Percentiles rank a stretch among this genome's conserved stretches.
Conservation (phyloP, 495 filamentous ascomycete species). For the Recurvomyces mirabilis region DNA sequence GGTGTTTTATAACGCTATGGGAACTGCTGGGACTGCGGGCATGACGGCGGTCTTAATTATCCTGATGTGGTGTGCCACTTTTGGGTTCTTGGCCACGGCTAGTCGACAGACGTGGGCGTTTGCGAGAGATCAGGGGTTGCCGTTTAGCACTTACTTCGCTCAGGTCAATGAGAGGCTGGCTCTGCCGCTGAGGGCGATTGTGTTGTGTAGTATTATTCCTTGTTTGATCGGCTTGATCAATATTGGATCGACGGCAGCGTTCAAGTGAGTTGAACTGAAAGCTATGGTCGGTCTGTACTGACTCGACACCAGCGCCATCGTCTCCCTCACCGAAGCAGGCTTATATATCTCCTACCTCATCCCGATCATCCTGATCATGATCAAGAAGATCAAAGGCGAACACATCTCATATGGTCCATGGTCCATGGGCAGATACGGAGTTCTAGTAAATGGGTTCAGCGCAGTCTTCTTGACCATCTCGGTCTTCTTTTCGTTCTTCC, state of each 20-base stretch:
- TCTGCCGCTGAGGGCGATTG: conserved; percentile 5
- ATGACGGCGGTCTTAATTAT: conserved; percentile 11
- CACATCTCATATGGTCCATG: conserved; percentile 9
- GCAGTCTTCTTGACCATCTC: conserved; percentile 6
- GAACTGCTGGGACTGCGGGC: conserved; percentile 7
- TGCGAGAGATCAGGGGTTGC: conserved; percentile 12
- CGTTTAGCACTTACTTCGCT: conserved; percentile 8
- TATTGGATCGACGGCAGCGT: conserved; percentile 23
- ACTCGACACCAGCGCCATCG: conserved; percentile 30
- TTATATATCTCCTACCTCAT: conserved; percentile 18
- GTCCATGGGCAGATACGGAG: background rate
- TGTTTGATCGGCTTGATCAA: conserved; percentile 22
- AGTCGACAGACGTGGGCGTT: conserved; percentile 14
- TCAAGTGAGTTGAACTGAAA: conserved; percentile 8
- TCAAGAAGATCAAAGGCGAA: conserved; percentile 6
- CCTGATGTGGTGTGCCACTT: conserved; percentile 3
- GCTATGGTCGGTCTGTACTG: conserved; percentile 30
- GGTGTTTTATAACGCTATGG: conserved; percentile 25
- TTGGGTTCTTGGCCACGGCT: conserved; percentile 12
- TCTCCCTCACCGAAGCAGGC: conserved; percentile 16
- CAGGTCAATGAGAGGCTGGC: conserved; percentile 6
- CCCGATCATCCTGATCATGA: conserved; percentile 13
- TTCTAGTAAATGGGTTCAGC: conserved; percentile 8
- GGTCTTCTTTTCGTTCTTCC: conserved; percentile 13
- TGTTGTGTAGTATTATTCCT: conserved; percentile 1